Conservation (phyloP, 129 eudicot species). For the Ambrosia trifida region DNA sequence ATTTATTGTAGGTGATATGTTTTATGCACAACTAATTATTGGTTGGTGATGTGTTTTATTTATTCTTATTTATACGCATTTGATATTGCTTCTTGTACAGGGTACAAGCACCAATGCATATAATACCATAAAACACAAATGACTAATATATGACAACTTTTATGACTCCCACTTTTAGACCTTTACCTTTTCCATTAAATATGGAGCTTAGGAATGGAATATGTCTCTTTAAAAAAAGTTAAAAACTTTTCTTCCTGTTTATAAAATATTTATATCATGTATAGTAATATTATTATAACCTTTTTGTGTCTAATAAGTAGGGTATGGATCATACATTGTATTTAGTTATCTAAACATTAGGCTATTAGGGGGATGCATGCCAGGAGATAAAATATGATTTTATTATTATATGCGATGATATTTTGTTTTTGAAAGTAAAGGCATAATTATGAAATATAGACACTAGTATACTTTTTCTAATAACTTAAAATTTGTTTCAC, state of each 20-base stretch:
- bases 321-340: not conserved
- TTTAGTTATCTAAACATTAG: slow-evolving; percentile 14
- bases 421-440: slow-evolving; percentile 5
- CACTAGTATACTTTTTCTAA: not conserved
- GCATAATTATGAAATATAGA: not conserved
- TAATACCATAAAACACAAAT: not conserved
- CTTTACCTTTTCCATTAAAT: slow-evolving; percentile 6
- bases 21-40: not conserved
- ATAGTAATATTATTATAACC: not conserved
- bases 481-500: not conserved
- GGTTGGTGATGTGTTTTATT: not conserved
- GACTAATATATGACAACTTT: slow-evolving; percentile 8
- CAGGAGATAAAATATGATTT: not conserved
- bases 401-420: not conserved
- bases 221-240: slow-evolving; percentile 13
- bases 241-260: not conserved
- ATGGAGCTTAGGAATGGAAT: slow-evolving; percentile 5
- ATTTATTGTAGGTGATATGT: not conserved
- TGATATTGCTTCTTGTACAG: not conserved
- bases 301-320: not conserved
- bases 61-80: not conserved
- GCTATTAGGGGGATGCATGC: slow-evolving; percentile 5
- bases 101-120: not conserved
- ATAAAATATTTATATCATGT: not conserved
- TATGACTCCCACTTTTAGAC: slow-evolving; percentile 12